Conservation (phyloP, 208 protist genomes). For the Giardia muris region DNA sequence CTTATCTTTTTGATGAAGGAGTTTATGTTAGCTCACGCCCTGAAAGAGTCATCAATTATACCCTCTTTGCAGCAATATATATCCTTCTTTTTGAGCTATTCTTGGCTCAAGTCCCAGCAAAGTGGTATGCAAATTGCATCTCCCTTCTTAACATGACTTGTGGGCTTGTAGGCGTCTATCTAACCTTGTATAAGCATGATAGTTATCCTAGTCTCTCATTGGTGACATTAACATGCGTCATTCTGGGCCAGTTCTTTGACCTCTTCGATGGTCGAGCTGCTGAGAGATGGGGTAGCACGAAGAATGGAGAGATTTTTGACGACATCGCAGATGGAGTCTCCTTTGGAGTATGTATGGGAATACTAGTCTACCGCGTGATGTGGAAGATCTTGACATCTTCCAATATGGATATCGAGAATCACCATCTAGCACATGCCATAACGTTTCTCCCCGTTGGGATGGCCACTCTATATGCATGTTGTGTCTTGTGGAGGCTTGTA, state of each 20-base stretch:
- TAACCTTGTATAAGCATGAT: background rate
- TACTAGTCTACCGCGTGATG: background rate
- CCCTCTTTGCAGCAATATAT: background rate
- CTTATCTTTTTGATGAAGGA: too few species aligned
- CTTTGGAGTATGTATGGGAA: slow-evolving; percentile 20
- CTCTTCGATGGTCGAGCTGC: slow-evolving; percentile 28
- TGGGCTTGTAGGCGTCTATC: background rate
- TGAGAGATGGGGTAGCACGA: background rate
- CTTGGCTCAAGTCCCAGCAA: background rate
- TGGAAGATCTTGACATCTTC: too few species aligned
- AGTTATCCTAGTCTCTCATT: background rate
- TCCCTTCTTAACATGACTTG: slow-evolving; percentile 28
- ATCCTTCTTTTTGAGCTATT: background rate
- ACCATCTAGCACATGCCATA: background rate
- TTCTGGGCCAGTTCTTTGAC: slow-evolving; percentile 28
- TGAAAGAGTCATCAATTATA: too few species aligned
- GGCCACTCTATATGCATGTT: background rate
- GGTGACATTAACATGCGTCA: background rate
- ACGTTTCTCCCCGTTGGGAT: background rate
- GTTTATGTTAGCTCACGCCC: too few species aligned
- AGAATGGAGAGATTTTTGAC: slow-evolving; percentile 30
- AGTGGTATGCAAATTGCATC: slow-evolving; percentile 29
- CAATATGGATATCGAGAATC: too few species aligned
- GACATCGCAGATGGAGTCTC: slow-evolving; percentile 11
- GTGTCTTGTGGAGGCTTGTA: background rate